Conservation (phyloP, 768 basidiomycete genomes). For the Xerocomellus chrysenteron region DNA sequence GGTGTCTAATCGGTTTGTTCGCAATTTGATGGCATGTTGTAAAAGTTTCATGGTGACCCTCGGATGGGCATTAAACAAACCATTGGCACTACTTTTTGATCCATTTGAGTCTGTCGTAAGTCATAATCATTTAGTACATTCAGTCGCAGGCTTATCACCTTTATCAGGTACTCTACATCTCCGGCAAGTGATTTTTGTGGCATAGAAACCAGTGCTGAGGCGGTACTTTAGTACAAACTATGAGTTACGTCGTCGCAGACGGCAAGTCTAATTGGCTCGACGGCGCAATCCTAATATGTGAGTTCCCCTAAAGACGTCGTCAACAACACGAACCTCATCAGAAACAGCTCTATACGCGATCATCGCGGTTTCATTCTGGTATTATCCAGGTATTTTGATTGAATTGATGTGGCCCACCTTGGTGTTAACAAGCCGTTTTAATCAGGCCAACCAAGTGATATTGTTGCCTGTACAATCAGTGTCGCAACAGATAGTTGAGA, state of each 20-base stretch:
- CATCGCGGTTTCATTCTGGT: slow-evolving; percentile 70
- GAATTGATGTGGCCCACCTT: not conserved
- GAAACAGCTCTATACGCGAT: slow-evolving; percentile 64
- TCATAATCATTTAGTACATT: not conserved
- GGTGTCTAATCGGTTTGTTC: not conserved
- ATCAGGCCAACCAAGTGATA: slow-evolving; percentile 25
- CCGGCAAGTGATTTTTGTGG: slow-evolving; percentile 38
- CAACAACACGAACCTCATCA: not conserved
- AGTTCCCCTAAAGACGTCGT: slow-evolving; percentile 19
- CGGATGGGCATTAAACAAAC: slow-evolving; percentile 81
- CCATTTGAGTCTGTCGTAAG: slow-evolving; percentile 79
- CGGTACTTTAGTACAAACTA: slow-evolving; percentile 62
- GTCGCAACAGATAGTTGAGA: slow-evolving; percentile 1
- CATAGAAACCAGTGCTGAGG: slow-evolving; percentile 21
- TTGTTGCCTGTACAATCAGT: slow-evolving; percentile 14
- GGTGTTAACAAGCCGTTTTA: slow-evolving; percentile 1
- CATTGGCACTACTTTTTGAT: slow-evolving; percentile 80
- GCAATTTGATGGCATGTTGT: slow-evolving; percentile 4
- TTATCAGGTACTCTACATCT: slow-evolving; percentile 36
- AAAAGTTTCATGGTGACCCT: slow-evolving; percentile 68
- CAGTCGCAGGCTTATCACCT: slow-evolving; percentile 8
- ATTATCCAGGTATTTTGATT: slow-evolving; percentile 39
- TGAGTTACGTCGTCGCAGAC: slow-evolving; percentile 79
- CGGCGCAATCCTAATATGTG: slow-evolving; percentile 70
- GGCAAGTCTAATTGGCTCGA: slow-evolving; percentile 86